Evolutionary conservation across 2,329 filamentous ascomycete genomes (phyloP), one percentile per base, ranked within the genome.

Genomic region (Apiospora hydei): DNA sequence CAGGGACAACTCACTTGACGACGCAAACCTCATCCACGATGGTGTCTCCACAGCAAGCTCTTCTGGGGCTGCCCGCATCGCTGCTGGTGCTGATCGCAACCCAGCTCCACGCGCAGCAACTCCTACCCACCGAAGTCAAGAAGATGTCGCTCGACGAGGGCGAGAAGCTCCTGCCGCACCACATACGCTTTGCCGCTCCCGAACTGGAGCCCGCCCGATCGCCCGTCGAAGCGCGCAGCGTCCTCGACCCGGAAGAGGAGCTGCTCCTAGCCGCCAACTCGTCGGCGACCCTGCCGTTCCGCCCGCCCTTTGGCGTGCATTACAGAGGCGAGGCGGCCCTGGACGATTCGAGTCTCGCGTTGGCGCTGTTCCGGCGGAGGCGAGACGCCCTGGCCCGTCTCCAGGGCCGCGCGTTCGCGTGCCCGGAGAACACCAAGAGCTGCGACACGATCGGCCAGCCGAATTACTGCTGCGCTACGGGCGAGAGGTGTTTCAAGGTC

Each of bases 141-240:
- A 95, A 95, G 79, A 93, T 95, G 89, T 86, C 89, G 67, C 85
- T 86, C 6, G 91, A 94, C 78, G 88, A 90, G 69, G 89, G 89
- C 73, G 92, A 94, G 79, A 96, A 94, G 86, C 92, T 96, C 79
- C 89, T 91, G 75, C 84, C 91, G 71, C 88, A 93, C 64, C 92
- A 94, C 80, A 91, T 86, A 75, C 86, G 84, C 74, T 89, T 89
- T 76, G 78, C 77, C 1, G 74, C 76, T 69, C 71, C 76, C 73
- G 69, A 68, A 24, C 76, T 81, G 46, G 73, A 80, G 2, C 57
- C 75, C 16, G 73, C 80, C 38, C 78, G 82, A 71, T 77, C 80
- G 57, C 77, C 79, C 64, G 73, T 78, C 16, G 41, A 46, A 26
- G 79, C 81, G 13, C 79, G 78, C 10, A 77, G 79, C 51, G 76